A percentile compares a stretch with the other conserved stretches of the same genome.
Conservation (phyloP, 495 filamentous ascomycete species). For the Cercophora scortea region DNA sequence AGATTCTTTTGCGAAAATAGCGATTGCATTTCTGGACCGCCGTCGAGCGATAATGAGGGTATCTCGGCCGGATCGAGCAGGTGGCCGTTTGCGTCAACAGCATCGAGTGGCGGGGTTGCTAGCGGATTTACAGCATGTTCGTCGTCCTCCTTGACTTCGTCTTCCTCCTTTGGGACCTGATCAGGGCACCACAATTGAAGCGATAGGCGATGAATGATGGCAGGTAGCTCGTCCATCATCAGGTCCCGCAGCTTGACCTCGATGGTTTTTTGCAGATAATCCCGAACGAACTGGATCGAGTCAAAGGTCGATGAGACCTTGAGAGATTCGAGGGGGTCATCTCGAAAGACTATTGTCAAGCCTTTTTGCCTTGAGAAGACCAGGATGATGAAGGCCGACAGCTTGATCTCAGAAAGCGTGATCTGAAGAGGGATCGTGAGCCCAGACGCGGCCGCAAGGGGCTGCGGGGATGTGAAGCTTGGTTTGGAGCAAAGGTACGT, state of each 20-base stretch:
- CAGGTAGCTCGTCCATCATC: conserved; percentile 96
- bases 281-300: conserved; percentile 94
- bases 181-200: conserved; percentile 86
- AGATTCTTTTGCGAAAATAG: conserved; percentile 90
- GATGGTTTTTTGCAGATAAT: conserved; percentile 94
- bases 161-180: conserved; percentile 54
- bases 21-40: conserved; percentile 66
- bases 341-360: conserved; percentile 90
- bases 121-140: conserved; percentile 66
- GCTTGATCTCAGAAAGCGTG: conserved; percentile 88
- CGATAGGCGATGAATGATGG: conserved; percentile 90
- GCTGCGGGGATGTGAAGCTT: conserved; percentile 83
- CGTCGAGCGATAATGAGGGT: conserved; percentile 65
- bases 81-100: conserved; percentile 69
- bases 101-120: conserved; percentile 68
- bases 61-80: conserved; percentile 65
- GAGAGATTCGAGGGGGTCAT: conserved; percentile 94
- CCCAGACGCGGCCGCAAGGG: conserved; percentile 84
- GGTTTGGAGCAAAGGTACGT: conserved; percentile 90
- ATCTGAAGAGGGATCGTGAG: conserved; percentile 96
- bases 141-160: conserved; percentile 34
- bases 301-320: conserved; percentile 99
- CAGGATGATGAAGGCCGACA: conserved; percentile 96
- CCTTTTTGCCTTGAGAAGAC: conserved; percentile 98
- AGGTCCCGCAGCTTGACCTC: conserved; percentile 86